Percentiles rank a stretch among this genome's conserved stretches.
phyloP scores from a whole-genome alignment of 495 filamentous ascomycete genomes.

The Neurospora sp. region DNA sequence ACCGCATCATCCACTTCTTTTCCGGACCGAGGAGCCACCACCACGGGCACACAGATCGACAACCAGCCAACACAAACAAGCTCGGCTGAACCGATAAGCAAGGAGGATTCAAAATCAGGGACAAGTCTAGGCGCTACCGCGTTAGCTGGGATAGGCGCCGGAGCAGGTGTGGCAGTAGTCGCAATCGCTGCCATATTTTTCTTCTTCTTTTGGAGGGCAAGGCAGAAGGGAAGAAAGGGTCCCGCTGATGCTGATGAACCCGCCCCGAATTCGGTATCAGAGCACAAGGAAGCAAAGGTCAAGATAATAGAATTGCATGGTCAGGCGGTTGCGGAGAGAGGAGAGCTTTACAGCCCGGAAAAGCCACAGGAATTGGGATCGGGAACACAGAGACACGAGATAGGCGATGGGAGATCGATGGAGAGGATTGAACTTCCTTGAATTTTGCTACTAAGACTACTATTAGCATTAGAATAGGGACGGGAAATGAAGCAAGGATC shows the following conservation, averaged over 20 bases:
- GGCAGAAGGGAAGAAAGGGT: background rate
- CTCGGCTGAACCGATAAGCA: background rate
- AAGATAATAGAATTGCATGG: background rate
- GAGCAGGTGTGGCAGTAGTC: background rate
- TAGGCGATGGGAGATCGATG: background rate
- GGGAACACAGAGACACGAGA: background rate
- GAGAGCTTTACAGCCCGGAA: background rate
- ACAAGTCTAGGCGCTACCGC: background rate
- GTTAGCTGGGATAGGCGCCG: background rate
- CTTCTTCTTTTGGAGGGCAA: background rate
- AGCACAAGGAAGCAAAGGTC: background rate
- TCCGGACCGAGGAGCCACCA: background rate
- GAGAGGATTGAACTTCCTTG: background rate
- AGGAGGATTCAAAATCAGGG: background rate
- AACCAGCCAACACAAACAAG: background rate
- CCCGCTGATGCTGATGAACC: background rate
- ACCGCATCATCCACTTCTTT: background rate
- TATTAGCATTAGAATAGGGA: background rate
- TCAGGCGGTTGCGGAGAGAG: background rate
- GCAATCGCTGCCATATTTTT: background rate
- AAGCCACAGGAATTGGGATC: background rate
- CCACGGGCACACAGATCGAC: background rate
- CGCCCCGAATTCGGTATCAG: background rate
- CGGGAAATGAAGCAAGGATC: background rate
- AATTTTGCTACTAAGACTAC: background rate